Percentiles rank a stretch among this genome's conserved stretches.
phyloP scores from a whole-genome alignment of 2,329 filamentous ascomycete species.

The Diaporthe destruens region DNA sequence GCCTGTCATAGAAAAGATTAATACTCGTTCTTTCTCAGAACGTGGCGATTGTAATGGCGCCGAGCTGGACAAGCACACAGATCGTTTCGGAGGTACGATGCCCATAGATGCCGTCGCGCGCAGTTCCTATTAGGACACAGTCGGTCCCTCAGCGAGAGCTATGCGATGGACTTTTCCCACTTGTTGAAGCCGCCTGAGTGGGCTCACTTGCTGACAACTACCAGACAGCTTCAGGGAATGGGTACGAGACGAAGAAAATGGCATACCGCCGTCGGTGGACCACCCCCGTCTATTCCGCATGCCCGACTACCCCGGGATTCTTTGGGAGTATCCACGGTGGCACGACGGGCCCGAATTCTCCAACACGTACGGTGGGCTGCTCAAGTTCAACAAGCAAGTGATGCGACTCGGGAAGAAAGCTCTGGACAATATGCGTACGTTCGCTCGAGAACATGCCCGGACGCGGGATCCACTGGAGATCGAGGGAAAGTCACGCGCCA shows the following conservation, averaged over 20 bases:
- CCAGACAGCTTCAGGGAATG: slow-evolving; percentile 51
- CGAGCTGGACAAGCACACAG: slow-evolving; percentile 58
- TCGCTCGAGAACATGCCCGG: slow-evolving; percentile 43
- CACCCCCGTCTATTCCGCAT: slow-evolving; percentile 56
- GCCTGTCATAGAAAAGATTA: slow-evolving; percentile 54
- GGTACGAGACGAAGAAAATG: slow-evolving; percentile 45
- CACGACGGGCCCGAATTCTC: slow-evolving; percentile 62
- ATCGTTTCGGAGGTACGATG: slow-evolving; percentile 50
- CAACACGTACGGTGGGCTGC: slow-evolving; percentile 57
- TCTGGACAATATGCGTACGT: slow-evolving; percentile 52
- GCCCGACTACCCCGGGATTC: slow-evolving; percentile 54
- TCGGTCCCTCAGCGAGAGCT: background rate
- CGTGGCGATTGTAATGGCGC: slow-evolving; percentile 55
- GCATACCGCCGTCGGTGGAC: slow-evolving; percentile 41
- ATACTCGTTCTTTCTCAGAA: slow-evolving; percentile 54
- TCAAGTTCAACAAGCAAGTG: slow-evolving; percentile 57
- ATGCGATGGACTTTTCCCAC: background rate
- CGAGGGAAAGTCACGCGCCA: background rate
- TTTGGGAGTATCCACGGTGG: slow-evolving; percentile 60
- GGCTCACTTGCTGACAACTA: background rate
- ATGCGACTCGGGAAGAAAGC: slow-evolving; percentile 55
- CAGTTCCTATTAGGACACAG: background rate
- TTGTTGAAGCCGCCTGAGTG: background rate
- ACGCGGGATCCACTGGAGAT: background rate
- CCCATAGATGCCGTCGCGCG: background rate